phyloP scores from a whole-genome alignment of 768 basidiomycete genomes.

The Podaxis rugospora region DNA sequence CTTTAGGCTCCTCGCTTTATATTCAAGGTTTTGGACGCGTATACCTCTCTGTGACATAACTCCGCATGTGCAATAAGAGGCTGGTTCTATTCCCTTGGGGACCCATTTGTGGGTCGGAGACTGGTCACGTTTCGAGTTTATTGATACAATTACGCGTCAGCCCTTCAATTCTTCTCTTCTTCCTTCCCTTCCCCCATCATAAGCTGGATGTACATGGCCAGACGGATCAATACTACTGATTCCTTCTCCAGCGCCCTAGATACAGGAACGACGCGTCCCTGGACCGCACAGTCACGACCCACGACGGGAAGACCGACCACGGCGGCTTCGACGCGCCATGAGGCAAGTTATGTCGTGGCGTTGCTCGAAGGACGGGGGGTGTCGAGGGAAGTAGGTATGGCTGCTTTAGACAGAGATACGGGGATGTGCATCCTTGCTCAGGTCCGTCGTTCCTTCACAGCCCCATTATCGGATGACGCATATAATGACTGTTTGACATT shows the following conservation, averaged over 20 bases:
- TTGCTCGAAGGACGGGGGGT: conserved; percentile 75
- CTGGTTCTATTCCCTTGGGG: not conserved
- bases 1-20: not conserved
- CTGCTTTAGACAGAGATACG: conserved; percentile 77
- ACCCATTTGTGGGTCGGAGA: not conserved
- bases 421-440: conserved; percentile 76
- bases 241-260: not conserved
- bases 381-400: conserved; percentile 82
- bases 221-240: not conserved
- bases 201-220: not conserved
- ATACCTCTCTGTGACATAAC: too few species aligned
- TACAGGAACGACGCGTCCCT: conserved; percentile 33
- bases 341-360: conserved; percentile 62
- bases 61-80: too few species aligned
- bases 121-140: not conserved
- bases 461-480: not conserved
- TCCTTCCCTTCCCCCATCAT: not conserved
- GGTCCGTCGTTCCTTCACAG: conserved; percentile 31
- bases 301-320: conserved; percentile 64
- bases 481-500: not conserved
- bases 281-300: conserved; percentile 57
- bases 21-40: not conserved
- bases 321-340: conserved; percentile 50
- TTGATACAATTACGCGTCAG: not conserved
- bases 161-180: not conserved